These are phyloP conservation scores for Aspergillus hancockii DNA, from an alignment of 495 filamentous ascomycete species.

Conservation along the genomic window DNA sequence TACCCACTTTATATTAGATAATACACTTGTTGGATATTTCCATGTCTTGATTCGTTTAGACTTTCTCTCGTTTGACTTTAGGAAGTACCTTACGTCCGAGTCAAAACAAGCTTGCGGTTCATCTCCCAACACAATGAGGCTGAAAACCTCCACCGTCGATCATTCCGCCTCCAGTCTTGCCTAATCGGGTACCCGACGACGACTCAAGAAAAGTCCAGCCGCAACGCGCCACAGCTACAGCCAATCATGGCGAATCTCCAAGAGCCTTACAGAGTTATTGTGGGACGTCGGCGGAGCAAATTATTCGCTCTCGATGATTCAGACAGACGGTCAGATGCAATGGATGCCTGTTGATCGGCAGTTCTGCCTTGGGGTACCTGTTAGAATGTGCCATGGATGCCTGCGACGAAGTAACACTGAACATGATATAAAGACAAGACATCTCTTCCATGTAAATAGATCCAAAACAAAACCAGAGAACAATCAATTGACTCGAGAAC, in stretches of 20 bases:
- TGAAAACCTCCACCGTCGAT: neutral
- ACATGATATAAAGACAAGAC: neutral
- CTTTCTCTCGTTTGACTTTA: too few species aligned
- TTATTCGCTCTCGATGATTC: neutral
- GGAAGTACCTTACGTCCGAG: too few species aligned
- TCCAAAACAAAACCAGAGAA: neutral
- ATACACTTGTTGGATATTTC: neutral
- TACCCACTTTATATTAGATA: slow-evolving; percentile 13
- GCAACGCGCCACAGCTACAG: neutral
- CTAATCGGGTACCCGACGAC: slow-evolving; percentile 3
- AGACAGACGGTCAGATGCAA: neutral
- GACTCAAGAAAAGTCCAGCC: slow-evolving; percentile 1
- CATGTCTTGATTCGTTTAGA: neutral
- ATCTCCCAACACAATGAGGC: neutral
- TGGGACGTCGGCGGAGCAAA: neutral
- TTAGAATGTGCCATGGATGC: neutral
- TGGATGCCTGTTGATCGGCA: neutral
- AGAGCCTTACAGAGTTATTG: neutral
- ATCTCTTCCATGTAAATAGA: neutral
- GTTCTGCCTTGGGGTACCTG: neutral
- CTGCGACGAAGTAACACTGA: neutral
- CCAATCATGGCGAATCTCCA: neutral
- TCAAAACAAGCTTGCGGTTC: too few species aligned
- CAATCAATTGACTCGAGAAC: neutral
- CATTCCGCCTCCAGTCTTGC: neutral